phyloP scores from a whole-genome alignment of 192 early-diverging fungal genomes.

The Rhizophagus sp. region DNA sequence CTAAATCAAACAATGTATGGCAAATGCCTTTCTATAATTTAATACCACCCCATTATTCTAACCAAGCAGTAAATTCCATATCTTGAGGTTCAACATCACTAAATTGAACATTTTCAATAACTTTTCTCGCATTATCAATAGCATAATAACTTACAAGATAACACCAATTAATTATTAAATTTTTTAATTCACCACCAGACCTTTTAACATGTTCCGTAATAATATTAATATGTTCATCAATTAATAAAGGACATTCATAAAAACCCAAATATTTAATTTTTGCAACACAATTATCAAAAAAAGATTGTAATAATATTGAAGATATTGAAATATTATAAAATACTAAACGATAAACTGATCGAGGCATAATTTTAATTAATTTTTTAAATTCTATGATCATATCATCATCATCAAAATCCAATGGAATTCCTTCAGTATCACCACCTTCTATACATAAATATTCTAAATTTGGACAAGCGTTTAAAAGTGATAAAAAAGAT shows the following conservation, averaged over 20 bases:
- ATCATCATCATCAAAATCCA: neutral
- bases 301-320: neutral
- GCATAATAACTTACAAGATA: neutral
- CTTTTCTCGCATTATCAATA: neutral
- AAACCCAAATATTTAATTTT: neutral
- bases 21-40: too few relatives aligned
- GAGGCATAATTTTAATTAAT: neutral
- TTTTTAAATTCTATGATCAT: neutral
- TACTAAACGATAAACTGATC: neutral
- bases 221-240: neutral
- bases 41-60: neutral
- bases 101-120: conserved; percentile 5
- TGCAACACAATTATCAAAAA: neutral
- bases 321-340: neutral
- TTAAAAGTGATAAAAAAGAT: neutral
- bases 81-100: conserved; percentile 1
- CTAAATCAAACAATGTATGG: too few relatives aligned
- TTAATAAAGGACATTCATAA: neutral
- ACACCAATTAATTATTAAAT: conserved; percentile 1
- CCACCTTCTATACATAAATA: neutral
- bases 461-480: conserved; percentile 2
- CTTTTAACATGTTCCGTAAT: neutral
- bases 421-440: neutral
- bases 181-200: neutral
- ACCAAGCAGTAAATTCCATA: conserved; percentile 10